Evolutionary conservation across 441 rosid species (phyloP).

Genomic region (Capsella rubella): DNA sequence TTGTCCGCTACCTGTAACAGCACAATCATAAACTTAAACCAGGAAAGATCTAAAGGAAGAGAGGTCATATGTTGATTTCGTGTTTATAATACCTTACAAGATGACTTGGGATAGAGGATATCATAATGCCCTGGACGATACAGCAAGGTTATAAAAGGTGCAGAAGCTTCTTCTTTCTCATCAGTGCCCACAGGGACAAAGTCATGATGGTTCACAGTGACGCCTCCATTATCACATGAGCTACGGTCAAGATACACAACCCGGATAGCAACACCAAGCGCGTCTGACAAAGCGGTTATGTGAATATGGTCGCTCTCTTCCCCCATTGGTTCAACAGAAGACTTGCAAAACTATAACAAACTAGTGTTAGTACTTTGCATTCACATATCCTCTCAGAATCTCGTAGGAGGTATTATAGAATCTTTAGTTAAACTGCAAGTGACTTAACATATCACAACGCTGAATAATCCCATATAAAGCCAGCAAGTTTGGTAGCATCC

Average conservation of each 20-base stretch:
- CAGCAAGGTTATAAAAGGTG: constrained; percentile 82
- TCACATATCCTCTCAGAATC: not conserved
- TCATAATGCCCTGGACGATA: constrained; percentile 99
- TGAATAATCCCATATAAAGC: not conserved
- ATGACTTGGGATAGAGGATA: constrained; percentile 86
- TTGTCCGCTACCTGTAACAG: constrained; percentile 36
- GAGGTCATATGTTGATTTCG: constrained; percentile 3
- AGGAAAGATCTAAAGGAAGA: not conserved
- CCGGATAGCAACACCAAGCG: constrained; percentile 90
- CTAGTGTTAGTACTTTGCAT: constrained; percentile 17
- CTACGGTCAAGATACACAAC: constrained; percentile 96
- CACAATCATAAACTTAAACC: constrained; percentile 24
- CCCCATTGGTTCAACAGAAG: constrained; percentile 99
- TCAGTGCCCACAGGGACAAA: constrained; percentile 65
- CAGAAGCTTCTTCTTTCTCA: constrained; percentile 44
- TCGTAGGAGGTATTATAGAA: not conserved
- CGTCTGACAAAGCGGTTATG: constrained; percentile 89
- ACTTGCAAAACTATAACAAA: constrained; percentile 88
- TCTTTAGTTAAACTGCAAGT: constrained; percentile 1
- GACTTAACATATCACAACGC: not conserved
- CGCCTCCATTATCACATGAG: constrained; percentile 76
- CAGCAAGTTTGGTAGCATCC: constrained; percentile 11
- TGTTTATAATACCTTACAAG: constrained; percentile 31
- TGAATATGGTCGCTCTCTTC: constrained; percentile 99
- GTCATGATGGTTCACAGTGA: constrained; percentile 91